A percentile compares a stretch with the other conserved stretches of the same genome.
phyloP scores from a whole-genome alignment of 2,329 filamentous ascomycete genomes.

The Aureobasidium sp. region DNA sequence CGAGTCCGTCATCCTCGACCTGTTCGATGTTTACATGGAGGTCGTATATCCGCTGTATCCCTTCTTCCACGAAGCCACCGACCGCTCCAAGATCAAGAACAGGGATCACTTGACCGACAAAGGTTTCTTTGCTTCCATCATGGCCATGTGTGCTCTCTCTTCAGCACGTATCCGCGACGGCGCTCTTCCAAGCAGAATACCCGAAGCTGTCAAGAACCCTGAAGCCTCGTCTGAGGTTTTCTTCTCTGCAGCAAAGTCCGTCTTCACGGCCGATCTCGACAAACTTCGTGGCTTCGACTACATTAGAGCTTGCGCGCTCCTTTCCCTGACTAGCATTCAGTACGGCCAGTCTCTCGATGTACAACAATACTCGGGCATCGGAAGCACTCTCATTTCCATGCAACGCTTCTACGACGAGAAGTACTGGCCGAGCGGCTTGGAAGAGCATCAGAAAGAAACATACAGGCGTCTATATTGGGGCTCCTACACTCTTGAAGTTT shows the following conservation, averaged over 20 bases:
- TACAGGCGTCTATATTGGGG: constrained; percentile 49
- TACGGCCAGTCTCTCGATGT: constrained; percentile 44
- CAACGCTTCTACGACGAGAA: constrained; percentile 48
- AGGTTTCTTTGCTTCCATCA: constrained; percentile 42
- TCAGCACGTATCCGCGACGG: constrained; percentile 46
- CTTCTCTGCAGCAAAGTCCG: constrained; percentile 38
- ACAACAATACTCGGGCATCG: constrained; percentile 46
- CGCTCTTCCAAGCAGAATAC: constrained; percentile 34
- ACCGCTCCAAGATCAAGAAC: constrained; percentile 34
- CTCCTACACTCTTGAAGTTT: constrained; percentile 52
- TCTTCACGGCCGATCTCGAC: constrained; percentile 33
- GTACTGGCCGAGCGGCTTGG: constrained; percentile 44
- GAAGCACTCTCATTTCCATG: constrained; percentile 44
- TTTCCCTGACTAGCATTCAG: constrained; percentile 47
- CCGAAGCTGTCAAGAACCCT: constrained; percentile 28
- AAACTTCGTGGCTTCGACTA: constrained; percentile 33
- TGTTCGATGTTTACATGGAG: constrained; percentile 46
- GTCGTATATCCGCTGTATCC: constrained; percentile 49
- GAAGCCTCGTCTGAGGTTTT: constrained; percentile 37
- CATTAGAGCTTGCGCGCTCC: constrained; percentile 42
- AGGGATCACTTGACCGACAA: constrained; percentile 38
- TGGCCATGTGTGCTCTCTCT: constrained; percentile 47
- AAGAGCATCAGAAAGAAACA: constrained; percentile 43
- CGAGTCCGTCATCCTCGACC: constrained; percentile 34
- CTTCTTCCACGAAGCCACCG: constrained; percentile 44